Conservation (phyloP, 148 eudicot genomes). For the Nepenthes gracilis region DNA sequence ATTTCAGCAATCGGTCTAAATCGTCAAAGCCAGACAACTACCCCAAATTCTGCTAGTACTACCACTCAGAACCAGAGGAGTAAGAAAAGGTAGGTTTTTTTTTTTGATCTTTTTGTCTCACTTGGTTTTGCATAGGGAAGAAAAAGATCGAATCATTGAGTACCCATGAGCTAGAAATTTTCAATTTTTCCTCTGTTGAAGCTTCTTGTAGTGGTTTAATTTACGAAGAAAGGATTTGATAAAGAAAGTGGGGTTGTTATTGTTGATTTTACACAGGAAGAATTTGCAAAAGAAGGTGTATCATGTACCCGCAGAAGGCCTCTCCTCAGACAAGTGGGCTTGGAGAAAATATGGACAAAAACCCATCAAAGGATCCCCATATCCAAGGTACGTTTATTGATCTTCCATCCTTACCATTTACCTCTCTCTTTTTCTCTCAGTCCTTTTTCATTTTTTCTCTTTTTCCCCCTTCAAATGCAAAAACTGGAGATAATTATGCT, state of each 20-base stretch:
- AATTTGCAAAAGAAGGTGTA: conserved; percentile 69
- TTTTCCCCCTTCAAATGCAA: not conserved
- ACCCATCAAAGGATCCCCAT: conserved; percentile 96
- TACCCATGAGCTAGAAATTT: conserved; percentile 3
- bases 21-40: conserved; percentile 13
- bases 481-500: not conserved
- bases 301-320: conserved; percentile 82
- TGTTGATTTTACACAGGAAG: conserved; percentile 32
- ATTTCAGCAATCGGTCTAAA: not conserved
- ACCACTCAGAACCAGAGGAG: conserved; percentile 25
- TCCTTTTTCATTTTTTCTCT: not conserved
- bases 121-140: too few species aligned
- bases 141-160: not conserved
- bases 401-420: not conserved
- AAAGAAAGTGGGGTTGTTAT: not conserved
- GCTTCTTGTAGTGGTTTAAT: not conserved
- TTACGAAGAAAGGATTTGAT: too few species aligned
- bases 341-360: conserved; percentile 98
- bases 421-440: too few species aligned
- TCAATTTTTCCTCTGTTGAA: conserved; percentile 11
- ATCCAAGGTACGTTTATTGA: conserved; percentile 55
- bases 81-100: conserved; percentile 49
- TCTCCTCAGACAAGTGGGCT: conserved; percentile 86
- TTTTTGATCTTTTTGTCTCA: not conserved
- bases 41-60: not conserved